Evolutionary conservation across 768 basidiomycete species (phyloP).

Genomic region (Mycena polygramma): DNA sequence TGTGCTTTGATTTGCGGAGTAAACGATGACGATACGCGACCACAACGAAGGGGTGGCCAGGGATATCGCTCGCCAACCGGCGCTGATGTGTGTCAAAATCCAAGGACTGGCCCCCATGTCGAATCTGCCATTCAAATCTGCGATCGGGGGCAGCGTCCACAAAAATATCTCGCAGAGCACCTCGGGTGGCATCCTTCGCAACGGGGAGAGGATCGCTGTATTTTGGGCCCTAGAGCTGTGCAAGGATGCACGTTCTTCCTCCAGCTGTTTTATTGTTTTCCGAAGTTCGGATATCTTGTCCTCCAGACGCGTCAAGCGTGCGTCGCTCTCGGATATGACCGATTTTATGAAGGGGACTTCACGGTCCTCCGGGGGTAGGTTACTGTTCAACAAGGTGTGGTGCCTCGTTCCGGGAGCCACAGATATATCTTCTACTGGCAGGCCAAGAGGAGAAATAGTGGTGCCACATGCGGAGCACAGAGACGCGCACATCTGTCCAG

Average conservation of each 20-base stretch:
- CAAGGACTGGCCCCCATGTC: slow-evolving; percentile 7
- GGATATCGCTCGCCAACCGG: slow-evolving; percentile 13
- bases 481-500: too few relatives aligned
- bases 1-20: too few relatives aligned
- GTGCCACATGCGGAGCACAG: too few relatives aligned
- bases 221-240: not conserved
- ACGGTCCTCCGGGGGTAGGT: not conserved
- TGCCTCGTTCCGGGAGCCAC: too few relatives aligned
- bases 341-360: not conserved
- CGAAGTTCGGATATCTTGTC: not conserved
- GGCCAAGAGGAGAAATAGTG: too few relatives aligned
- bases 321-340: too few relatives aligned
- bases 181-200: not conserved
- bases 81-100: slow-evolving; percentile 9
- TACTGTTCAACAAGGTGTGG: too few relatives aligned
- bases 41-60: slow-evolving; percentile 16
- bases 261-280: not conserved
- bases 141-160: too few relatives aligned
- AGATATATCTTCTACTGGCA: too few relatives aligned
- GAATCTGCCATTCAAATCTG: not conserved
- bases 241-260: not conserved
- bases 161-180: too few relatives aligned
- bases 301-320: not conserved
- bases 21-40: not conserved
- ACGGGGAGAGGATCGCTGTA: not conserved